A percentile compares a stretch with the other conserved stretches of the same genome.
Evolutionary conservation across 2,329 filamentous ascomycete species (phyloP).

Genomic region (Aspergillus sp.): DNA sequence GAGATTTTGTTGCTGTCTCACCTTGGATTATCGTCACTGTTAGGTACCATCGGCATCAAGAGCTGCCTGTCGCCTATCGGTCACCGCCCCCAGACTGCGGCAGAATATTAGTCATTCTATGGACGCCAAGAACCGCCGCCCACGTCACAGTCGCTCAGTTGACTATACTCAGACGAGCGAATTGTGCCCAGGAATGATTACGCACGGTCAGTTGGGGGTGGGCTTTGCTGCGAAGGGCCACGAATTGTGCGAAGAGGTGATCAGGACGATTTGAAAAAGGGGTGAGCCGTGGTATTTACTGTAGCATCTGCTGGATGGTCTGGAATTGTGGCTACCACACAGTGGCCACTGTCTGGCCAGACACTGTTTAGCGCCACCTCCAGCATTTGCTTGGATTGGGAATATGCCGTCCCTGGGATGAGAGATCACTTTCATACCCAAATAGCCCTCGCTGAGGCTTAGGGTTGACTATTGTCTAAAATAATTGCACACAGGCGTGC

Average conservation of each 20-base stretch:
- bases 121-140: slow-evolving; percentile 11
- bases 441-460: not conserved
- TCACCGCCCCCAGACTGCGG: slow-evolving; percentile 3
- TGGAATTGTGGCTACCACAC: not conserved
- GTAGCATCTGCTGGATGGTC: not conserved
- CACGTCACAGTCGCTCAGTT: slow-evolving; percentile 10
- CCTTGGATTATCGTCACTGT: slow-evolving; percentile 4
- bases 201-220: not conserved
- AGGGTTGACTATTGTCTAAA: not conserved
- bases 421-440: not conserved
- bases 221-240: not conserved
- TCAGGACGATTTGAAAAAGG: not conserved
- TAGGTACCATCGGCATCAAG: not conserved
- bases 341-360: not conserved
- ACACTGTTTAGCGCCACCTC: not conserved
- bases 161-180: not conserved
- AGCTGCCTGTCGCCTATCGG: not conserved
- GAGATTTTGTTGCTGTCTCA: not conserved
- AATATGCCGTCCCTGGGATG: not conserved
- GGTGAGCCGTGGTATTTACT: too few species aligned
- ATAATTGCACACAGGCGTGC: not conserved
- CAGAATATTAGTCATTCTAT: slow-evolving; percentile 12
- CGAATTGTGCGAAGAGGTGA: not conserved
- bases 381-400: not conserved
- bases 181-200: not conserved